Evolutionary conservation across 306 rosid genomes (phyloP), one percentile per base, ranked within the genome.

Genomic region (Dryas alaskensis): DNA sequence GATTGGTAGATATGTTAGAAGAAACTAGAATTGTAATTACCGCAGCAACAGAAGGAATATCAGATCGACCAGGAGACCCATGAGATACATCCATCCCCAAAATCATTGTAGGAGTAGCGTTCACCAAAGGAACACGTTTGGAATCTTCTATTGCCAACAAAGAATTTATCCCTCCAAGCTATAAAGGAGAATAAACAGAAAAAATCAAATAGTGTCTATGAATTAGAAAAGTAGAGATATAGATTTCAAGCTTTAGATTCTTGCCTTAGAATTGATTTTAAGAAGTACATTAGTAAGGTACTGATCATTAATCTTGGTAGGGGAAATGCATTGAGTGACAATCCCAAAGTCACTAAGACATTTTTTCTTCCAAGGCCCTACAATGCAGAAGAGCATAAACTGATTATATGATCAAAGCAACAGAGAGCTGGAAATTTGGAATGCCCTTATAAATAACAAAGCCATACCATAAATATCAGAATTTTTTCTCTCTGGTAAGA

Each of bases 81-180:
- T 91, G 98, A 43, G 97, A 94, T 31, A 91, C 97, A 78, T 94
- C 98, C 92, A 94, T 89, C 51, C 98, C 98, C 86, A 94, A 77
- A 81, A 93, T 93, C 88, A 93, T 69, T 3, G 98, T 93, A 54
- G 98, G 94, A 66, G 83, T 83, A 79, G 89, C 96, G 73, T 84
- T 86, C 45, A 93, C 79, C 44, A 89, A 51, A 45, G 97, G 97
- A 79, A 94, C 78, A 79, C 81, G 10, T 70, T 91, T 81, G 63
- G 87, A 87, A 62, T 87, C 82, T 84, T 94, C 98, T n/a, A 89
- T 58, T 62, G 88, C 88, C 86, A 94, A 82, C 87, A 94, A 73
- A 69, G 96, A 94, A 75, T 94, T 94, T 77, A 85, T 87, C 77
- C 97, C 98, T 47, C 98, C 96, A 75, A 94, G 94, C 98, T 94